Evolutionary conservation across 306 rosid species (phyloP).

Genomic region (Corylus americana): DNA sequence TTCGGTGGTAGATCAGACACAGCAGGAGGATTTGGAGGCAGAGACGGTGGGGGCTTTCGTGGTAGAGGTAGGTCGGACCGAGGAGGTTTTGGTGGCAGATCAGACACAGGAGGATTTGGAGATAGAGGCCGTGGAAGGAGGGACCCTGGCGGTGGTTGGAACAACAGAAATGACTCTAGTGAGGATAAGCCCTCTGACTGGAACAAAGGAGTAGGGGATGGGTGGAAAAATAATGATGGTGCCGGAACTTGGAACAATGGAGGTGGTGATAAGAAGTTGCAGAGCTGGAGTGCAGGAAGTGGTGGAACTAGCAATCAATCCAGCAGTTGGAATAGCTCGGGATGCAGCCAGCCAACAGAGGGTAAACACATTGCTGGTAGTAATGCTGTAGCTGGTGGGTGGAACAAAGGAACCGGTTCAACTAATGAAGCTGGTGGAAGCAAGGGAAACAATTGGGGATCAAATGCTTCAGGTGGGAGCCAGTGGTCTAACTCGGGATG

Average conservation of each 20-base stretch:
- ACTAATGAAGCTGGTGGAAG: slow-evolving; percentile 11
- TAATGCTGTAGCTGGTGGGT: slow-evolving; percentile 17
- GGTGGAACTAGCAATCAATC: slow-evolving; percentile 31
- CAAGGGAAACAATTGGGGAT: slow-evolving; percentile 28
- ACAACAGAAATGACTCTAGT: slow-evolving; percentile 36
- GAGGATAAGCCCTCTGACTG: slow-evolving; percentile 45
- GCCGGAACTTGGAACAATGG: slow-evolving; percentile 46
- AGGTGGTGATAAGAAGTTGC: slow-evolving; percentile 34
- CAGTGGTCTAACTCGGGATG: slow-evolving; percentile 19
- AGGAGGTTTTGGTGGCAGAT: slow-evolving; percentile 53
- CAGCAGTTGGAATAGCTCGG: slow-evolving; percentile 30
- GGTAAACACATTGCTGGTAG: slow-evolving; percentile 9
- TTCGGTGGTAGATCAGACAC: slow-evolving; percentile 38
- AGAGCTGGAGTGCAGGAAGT: slow-evolving; percentile 39
- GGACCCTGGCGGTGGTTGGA: slow-evolving; percentile 61
- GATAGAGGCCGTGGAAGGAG: slow-evolving; percentile 77
- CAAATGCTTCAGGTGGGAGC: slow-evolving; percentile 28
- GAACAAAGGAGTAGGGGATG: slow-evolving; percentile 48
- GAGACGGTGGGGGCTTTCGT: slow-evolving; percentile 23
- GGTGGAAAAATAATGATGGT: slow-evolving; percentile 44
- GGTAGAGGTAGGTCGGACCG: slow-evolving; percentile 50
- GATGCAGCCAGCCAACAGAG: slow-evolving; percentile 31
- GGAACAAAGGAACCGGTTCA: slow-evolving; percentile 24
- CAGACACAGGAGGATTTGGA: slow-evolving; percentile 48
- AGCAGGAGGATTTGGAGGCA: slow-evolving; percentile 75